Base-by-base conservation (phyloP, 2,329 filamentous ascomycete species). In the Sphaerostilbella broomeana region DNA sequence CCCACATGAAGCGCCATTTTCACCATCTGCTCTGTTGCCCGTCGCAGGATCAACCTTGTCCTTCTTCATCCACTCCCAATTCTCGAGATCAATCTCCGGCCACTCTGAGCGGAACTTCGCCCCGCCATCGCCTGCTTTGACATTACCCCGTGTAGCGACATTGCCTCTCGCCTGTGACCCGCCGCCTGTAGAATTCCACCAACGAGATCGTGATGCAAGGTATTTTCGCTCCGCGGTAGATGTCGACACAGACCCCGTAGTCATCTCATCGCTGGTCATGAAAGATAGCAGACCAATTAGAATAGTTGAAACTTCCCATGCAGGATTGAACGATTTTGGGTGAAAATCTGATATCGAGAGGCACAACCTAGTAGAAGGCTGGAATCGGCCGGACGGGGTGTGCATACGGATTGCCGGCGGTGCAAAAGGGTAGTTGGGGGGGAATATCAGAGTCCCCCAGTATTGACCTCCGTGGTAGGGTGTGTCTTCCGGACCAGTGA, bases 211-310 rank as follows among this genome's bases (percentile, higher is more conserved):
- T 17, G 75, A 72, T 0, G 92, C 88, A 35, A 88, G 78, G 53
- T 82, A 75, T 59, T 79, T 83, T 45, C 90, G 78, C 68, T 97
- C 89, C 4, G 75, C 69, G 35, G 86, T 77, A 0, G 78, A 83
- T 13, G 81, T 86, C 5, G 82, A 81, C 20, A 98, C 78, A 20
- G 83, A 89, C 2, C 92, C 92, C 0, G 92, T 97, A 0, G 92
- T 98, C 84, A 97, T 95, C 68, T 98, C 92, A 58, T 98, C 90
- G 49, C 86, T 87, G 3, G 90, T 97, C 92, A 98, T 98, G 65
- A 98, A 98, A 26, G 85, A 94, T 47, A 97, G 70, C 19, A 98
- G 75, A 8, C 92, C 92, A 40, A 94, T 94, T 12, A 98, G 70
- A 48, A 98, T 98, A 1, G 92, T 98, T 39, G 84, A 90, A 6